These are phyloP conservation scores for Colletotrichum abscissum DNA, from an alignment of 2,329 filamentous ascomycete species.

Conservation along the genomic window DNA sequence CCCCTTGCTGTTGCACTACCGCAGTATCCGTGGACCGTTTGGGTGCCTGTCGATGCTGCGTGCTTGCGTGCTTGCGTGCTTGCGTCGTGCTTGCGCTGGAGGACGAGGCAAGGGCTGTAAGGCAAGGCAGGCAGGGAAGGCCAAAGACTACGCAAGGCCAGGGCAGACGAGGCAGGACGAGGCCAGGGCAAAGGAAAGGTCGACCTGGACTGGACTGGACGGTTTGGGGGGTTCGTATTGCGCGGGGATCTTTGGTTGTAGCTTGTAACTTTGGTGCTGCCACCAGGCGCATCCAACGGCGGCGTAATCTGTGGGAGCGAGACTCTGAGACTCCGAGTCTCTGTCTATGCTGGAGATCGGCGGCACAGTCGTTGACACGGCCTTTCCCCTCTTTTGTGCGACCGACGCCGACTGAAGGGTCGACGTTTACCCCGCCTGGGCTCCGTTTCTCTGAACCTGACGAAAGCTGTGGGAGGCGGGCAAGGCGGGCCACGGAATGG, in stretches of 20 bases:
- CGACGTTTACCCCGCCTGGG: constrained; percentile 23
- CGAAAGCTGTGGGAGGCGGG: background rate
- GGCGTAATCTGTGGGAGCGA: background rate
- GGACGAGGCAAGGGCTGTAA: background rate
- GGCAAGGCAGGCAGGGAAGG: background rate
- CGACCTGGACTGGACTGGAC: background rate
- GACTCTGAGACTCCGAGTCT: background rate
- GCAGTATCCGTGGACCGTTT: background rate
- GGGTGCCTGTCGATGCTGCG: background rate
- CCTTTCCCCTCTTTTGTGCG: constrained; percentile 31
- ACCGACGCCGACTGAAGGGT: constrained; percentile 9
- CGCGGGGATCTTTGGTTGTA: background rate
- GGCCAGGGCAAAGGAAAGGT: background rate
- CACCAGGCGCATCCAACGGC: background rate
- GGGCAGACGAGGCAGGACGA: background rate
- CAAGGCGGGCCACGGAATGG: background rate
- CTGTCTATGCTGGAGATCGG: background rate
- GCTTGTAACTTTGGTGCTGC: background rate
- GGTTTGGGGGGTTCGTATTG: background rate
- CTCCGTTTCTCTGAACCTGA: constrained; percentile 1
- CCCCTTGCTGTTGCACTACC: background rate
- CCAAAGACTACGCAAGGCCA: background rate
- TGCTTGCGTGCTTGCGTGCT: background rate
- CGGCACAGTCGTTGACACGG: constrained; percentile 10
- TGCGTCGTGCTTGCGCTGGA: background rate